Evolutionary conservation across 1,139 yeast genomes (phyloP), one percentile per base, ranked within the genome.

Genomic region (Lodderomyces oxycetoniae): DNA sequence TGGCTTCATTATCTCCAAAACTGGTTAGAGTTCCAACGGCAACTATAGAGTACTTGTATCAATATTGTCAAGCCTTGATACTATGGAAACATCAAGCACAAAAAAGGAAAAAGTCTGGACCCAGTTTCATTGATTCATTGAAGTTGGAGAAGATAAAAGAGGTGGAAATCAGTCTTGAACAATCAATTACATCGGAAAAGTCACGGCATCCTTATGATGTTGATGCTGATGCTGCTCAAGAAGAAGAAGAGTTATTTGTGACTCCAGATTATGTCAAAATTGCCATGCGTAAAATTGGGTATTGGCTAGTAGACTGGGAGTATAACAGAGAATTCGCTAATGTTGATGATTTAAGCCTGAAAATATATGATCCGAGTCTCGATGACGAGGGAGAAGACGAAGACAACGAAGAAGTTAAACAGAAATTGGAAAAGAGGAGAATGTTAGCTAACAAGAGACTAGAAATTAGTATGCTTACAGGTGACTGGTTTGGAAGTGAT

Each of bases 241-340:
- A 21, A 10, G 36, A 31, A 6, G 16, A 30, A 2, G 38, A 39
- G 14, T 39, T 54, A 16, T 67, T 48, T 37, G 62, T 65, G 5
- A 65, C 72, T 1, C 73, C 74, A 0, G 66, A 60, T 27, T 49
- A 48, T 28, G 62, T 61, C 32, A 67, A 67, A 42, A 48, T 63
- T n/a, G 68, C 73, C 2, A 53, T 58, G 41, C 49, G 67, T n/a
- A 61, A 60, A 39, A 52, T 68, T n/a, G 69, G 64, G 17, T 67
- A 67, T 52, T 68, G 74, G 74, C 48, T 65, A 22, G 67, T 67
- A 11, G 68, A 66, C 44, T 68, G 74, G 74, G 71, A 66, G 36
- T 46, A 49, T 17, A 53, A 52, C 34, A 39, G 39, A 5, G 34
- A 50, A 7, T 49, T 53, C 30, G 24, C 29, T 7, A 20, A 25